Base-by-base conservation (phyloP, 2,329 filamentous ascomycete genomes). In the Colletotrichum musae region DNA sequence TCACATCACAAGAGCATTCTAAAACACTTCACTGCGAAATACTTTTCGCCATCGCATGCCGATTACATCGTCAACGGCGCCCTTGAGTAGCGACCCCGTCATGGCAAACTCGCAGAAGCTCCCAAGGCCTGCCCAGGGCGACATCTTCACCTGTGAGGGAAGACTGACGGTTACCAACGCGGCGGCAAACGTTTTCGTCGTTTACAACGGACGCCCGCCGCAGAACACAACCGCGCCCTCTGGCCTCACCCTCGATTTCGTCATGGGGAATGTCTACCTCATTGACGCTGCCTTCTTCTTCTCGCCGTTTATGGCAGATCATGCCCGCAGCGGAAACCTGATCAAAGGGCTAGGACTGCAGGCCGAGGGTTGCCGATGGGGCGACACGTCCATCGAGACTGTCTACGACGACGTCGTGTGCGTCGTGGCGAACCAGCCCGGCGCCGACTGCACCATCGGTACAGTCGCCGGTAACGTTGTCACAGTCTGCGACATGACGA, bases 321-420 rank as follows among this genome's bases (percentile, higher is more conserved):
- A n/a, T 24, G 26, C 39, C 16, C 32, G 28, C 3, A 9, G 26
- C 15, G 62, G 66, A 3, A 69, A 26, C 16, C 24, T 69, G 7
- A 26, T 69, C 56, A 65, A 69, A 18, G 66, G 66, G 10, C 32
- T 69, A 4, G 61, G 61, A 2, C 63, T 65, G 12, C 24, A 59
- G 6, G 18, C 45, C 2, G 57, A 65, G 12, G 66, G 61, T 12
- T 51, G 50, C 26, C 48, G 7, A 13, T 28, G 28, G 50, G 61
- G 63, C 28, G 24, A 69, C 15, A 43, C 6, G 1, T 45, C 21
- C 4, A 6, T 69, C 18, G 51, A 60, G 7, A 69, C 61, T 6
- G 66, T 66, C 18, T 69, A 59, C 24, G 56, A 66, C 28, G 57
- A 67, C 16, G 28, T 69, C 12, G 56, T 69, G 6, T 69, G 66